phyloP scores from a whole-genome alignment of 2,329 filamentous ascomycete genomes.

The Dryadomyces quercivorus region DNA sequence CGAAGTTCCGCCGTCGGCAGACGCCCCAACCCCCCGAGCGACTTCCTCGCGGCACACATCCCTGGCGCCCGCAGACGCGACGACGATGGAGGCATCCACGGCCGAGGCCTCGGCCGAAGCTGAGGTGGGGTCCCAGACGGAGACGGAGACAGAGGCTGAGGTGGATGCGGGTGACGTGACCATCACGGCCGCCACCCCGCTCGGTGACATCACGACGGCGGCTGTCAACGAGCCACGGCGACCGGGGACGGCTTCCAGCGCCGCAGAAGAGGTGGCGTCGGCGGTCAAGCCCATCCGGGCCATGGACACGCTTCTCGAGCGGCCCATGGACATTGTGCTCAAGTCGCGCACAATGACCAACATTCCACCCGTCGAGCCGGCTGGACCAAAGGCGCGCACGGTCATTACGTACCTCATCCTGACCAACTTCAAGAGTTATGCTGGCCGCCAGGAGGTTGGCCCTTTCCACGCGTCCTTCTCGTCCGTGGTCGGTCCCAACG shows the following conservation, averaged over 20 bases:
- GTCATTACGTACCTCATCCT: slow-evolving; percentile 88
- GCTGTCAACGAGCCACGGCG: slow-evolving; percentile 35
- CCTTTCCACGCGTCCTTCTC: slow-evolving; percentile 97
- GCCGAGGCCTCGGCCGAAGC: background rate
- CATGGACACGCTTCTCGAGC: slow-evolving; percentile 68
- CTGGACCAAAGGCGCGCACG: slow-evolving; percentile 69
- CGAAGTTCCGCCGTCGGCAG: background rate
- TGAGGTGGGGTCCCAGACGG: background rate
- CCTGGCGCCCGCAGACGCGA: slow-evolving; percentile 2
- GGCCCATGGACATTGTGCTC: slow-evolving; percentile 85
- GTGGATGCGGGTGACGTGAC: background rate
- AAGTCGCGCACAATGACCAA: slow-evolving; percentile 65
- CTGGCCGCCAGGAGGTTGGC: slow-evolving; percentile 85
- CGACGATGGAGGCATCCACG: background rate
- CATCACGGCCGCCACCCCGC: slow-evolving; percentile 29
- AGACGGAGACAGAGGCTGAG: background rate
- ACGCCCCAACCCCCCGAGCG: background rate
- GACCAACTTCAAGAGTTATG: slow-evolving; percentile 98
- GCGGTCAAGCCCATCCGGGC: slow-evolving; percentile 60
- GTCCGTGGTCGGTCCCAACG: slow-evolving; percentile 94
- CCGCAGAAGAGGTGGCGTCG: slow-evolving; percentile 35
- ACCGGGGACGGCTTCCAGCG: slow-evolving; percentile 35
- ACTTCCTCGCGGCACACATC: background rate
- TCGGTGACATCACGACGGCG: slow-evolving; percentile 61
- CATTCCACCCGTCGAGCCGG: slow-evolving; percentile 54